Evolutionary conservation across 2,329 filamentous ascomycete species (phyloP).

Genomic region (Cercospora sp.): DNA sequence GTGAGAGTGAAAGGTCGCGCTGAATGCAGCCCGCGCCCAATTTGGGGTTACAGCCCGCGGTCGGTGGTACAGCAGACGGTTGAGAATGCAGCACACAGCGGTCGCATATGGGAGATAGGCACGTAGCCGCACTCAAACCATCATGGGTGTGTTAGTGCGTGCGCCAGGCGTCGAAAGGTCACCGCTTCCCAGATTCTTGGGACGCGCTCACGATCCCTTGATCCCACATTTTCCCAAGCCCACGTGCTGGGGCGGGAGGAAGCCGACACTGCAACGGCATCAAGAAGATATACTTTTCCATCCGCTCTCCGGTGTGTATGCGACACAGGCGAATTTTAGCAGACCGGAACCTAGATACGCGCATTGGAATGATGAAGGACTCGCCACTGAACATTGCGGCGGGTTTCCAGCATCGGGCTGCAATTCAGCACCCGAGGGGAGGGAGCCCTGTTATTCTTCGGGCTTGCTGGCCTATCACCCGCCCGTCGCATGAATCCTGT

Average conservation of each 20-base stretch:
- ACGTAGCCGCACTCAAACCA: not conserved
- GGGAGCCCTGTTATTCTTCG: not conserved
- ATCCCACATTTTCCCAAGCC: not conserved
- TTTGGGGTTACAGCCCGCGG: not conserved
- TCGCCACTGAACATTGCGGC: not conserved
- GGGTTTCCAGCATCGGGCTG: not conserved
- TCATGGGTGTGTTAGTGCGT: not conserved
- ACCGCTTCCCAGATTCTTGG: conserved; percentile 1
- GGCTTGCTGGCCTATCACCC: not conserved
- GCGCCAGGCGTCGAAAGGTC: not conserved
- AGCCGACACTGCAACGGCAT: not conserved
- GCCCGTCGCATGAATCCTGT: not conserved
- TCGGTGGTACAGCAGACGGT: not conserved
- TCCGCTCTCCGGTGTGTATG: not conserved
- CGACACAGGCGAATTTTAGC: not conserved
- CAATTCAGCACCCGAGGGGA: not conserved
- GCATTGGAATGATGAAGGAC: not conserved
- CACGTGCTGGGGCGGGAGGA: not conserved
- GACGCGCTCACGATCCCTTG: not conserved
- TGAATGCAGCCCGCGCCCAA: not conserved
- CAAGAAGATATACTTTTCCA: not conserved
- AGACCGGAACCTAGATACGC: not conserved
- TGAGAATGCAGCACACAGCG: not conserved
- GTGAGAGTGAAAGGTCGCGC: not conserved
- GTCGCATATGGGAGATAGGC: not conserved